phyloP scores from a whole-genome alignment of 2,329 filamentous ascomycete genomes.

The Spiromastix sp. region DNA sequence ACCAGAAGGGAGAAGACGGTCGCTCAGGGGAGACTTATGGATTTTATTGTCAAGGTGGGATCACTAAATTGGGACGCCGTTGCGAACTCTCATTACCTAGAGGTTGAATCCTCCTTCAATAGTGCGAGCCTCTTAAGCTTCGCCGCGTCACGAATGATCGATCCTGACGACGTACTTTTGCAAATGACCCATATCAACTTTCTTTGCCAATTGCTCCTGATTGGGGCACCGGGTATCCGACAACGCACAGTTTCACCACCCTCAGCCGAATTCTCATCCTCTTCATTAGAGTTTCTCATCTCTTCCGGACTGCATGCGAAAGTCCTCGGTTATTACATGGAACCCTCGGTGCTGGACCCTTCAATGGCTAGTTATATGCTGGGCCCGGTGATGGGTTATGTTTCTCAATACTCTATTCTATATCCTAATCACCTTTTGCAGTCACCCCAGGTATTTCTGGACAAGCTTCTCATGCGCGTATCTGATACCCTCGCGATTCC shows the following conservation, averaged over 20 bases:
- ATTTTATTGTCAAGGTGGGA: constrained; percentile 45
- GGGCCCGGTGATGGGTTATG: constrained; percentile 46
- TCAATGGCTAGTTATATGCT: constrained; percentile 45
- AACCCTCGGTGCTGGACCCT: constrained; percentile 39
- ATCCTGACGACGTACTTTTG: constrained; percentile 49
- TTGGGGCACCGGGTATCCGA: constrained; percentile 26
- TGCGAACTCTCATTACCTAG: constrained; percentile 39
- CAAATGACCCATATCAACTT: constrained; percentile 50
- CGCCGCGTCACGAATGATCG: constrained; percentile 45
- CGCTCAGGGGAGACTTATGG: constrained; percentile 50
- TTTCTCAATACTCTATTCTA: constrained; percentile 44
- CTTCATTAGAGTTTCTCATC: constrained; percentile 43
- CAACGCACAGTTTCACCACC: constrained; percentile 20
- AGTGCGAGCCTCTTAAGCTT: constrained; percentile 44
- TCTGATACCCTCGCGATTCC: constrained; percentile 35
- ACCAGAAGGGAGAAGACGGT: constrained; percentile 46
- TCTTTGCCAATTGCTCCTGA: constrained; percentile 42
- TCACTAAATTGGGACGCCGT: constrained; percentile 46
- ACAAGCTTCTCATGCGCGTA: constrained; percentile 39
- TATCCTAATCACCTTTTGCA: constrained; percentile 47
- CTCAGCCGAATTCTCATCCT: constrained; percentile 28
- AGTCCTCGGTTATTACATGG: constrained; percentile 41
- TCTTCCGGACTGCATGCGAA: constrained; percentile 40
- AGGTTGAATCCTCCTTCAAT: constrained; percentile 38
- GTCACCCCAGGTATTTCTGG: constrained; percentile 27